Percentiles rank a stretch among this genome's conserved stretches.
These are phyloP conservation scores for Verbascum thapsus DNA, from an alignment of 257 asterid species.

Conservation along the genomic window DNA sequence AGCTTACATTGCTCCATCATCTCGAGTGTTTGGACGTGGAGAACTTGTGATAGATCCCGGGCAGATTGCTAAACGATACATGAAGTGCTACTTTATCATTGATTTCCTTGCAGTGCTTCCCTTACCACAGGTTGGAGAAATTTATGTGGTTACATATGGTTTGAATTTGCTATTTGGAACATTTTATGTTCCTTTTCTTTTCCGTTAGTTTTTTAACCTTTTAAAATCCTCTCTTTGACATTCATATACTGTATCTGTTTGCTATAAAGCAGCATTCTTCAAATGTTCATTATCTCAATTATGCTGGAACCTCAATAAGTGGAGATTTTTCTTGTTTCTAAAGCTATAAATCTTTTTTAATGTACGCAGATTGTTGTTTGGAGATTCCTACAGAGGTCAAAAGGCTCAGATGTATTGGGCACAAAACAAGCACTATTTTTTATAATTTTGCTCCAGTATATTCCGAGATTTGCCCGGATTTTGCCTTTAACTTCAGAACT, in stretches of 20 bases:
- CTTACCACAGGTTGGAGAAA: constrained; percentile 81
- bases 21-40: constrained; percentile 98
- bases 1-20: constrained; percentile 97
- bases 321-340: constrained; percentile 10
- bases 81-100: constrained; percentile 77
- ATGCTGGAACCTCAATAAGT: background rate
- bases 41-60: constrained; percentile 97
- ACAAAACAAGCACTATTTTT: constrained; percentile 83
- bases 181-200: constrained; percentile 17
- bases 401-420: constrained; percentile 87
- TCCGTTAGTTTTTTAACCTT: constrained; percentile 1
- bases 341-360: constrained; percentile 16
- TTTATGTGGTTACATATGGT: constrained; percentile 13
- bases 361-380: constrained; percentile 85
- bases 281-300: background rate
- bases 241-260: constrained; percentile 7
- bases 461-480: constrained; percentile 76
- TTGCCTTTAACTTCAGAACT: constrained; percentile 84
- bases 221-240: background rate
- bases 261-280: background rate
- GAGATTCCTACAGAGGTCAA: constrained; percentile 83
- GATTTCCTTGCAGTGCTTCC: constrained; percentile 95
- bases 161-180: background rate
- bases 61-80: constrained; percentile 89
- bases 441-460: constrained; percentile 83